Percentiles rank a stretch among this genome's conserved stretches.
phyloP scores from a whole-genome alignment of 139 green algal genomes.

The Chlamydomonas sphaeroides region DNA sequence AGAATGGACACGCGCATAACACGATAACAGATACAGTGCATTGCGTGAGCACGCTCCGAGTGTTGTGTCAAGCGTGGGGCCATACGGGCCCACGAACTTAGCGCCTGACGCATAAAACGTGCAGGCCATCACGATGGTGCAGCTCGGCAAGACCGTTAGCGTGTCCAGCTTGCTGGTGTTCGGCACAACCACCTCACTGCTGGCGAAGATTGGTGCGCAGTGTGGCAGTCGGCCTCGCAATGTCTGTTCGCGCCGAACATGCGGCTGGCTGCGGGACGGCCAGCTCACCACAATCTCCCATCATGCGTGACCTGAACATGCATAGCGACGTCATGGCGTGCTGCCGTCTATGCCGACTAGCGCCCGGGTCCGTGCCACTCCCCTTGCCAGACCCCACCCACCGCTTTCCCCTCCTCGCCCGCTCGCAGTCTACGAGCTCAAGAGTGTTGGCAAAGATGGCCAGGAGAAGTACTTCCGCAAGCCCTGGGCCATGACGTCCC shows the following conservation, averaged over 20 bases:
- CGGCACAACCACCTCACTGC: conserved; percentile 83
- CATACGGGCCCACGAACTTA: background rate
- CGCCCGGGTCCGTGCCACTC: no score
- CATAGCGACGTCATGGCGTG: background rate
- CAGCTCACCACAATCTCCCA: no score
- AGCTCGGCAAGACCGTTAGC: conserved; percentile 40
- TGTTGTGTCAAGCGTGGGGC: background rate
- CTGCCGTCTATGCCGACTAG: no score
- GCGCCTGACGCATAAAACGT: background rate
- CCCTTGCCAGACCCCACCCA: no score
- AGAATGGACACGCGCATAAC: no score
- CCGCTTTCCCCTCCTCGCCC: background rate
- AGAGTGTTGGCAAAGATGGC: conserved; percentile 57
- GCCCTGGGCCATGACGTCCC: conserved; percentile 69
- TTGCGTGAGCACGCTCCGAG: no score
- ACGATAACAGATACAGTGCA: no score
- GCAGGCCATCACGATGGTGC: conserved; percentile 17
- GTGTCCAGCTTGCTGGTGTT: conserved; percentile 81
- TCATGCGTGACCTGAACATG: no score
- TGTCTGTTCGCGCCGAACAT: no score
- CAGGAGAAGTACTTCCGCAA: conserved; percentile 72
- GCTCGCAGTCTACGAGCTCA: conserved; percentile 68
- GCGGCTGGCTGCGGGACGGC: no score
- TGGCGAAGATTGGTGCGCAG: conserved; percentile 85
- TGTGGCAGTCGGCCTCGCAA: no score